Percentiles rank a stretch among this genome's conserved stretches.
phyloP scores from a whole-genome alignment of 306 rosid genomes.

The Malus sylvestris region DNA sequence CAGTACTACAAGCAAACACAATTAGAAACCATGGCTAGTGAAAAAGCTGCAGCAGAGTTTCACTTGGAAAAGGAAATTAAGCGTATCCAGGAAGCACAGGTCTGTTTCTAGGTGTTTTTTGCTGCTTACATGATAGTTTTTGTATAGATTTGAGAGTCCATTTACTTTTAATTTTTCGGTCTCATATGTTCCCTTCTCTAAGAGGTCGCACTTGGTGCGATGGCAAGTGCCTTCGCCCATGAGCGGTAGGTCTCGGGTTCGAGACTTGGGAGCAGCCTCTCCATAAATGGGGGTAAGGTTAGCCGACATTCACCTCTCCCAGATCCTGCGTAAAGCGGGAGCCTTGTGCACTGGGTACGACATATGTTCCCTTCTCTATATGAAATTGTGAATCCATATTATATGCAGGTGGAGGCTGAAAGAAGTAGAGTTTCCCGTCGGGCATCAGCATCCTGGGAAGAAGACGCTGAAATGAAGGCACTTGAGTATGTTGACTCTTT shows the following conservation, averaged over 20 bases:
- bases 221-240: too few species aligned
- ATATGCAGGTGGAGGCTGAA: conserved; percentile 81
- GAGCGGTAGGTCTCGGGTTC: too few species aligned
- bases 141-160: conserved; percentile 15
- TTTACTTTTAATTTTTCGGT: neutral
- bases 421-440: conserved; percentile 73
- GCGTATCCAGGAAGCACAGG: conserved; percentile 85
- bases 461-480: conserved; percentile 77
- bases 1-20: conserved; percentile 99
- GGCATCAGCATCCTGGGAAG: conserved; percentile 90
- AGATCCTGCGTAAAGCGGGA: too few species aligned
- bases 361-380: neutral
- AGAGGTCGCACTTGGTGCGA: too few species aligned
- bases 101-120: conserved; percentile 25
- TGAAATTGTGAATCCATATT: neutral
- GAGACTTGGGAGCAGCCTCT: too few species aligned
- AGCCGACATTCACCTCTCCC: too few species aligned
- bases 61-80: conserved; percentile 93
- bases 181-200: neutral
- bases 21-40: conserved; percentile 91
- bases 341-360: too few species aligned
- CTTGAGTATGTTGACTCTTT: conserved; percentile 68
- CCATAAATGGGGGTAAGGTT: too few species aligned
- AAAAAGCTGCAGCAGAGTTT: conserved; percentile 91
- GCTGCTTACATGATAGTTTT: conserved; percentile 16